phyloP scores from a whole-genome alignment of 1,139 yeast species.

The Komagataea norvegica region DNA sequence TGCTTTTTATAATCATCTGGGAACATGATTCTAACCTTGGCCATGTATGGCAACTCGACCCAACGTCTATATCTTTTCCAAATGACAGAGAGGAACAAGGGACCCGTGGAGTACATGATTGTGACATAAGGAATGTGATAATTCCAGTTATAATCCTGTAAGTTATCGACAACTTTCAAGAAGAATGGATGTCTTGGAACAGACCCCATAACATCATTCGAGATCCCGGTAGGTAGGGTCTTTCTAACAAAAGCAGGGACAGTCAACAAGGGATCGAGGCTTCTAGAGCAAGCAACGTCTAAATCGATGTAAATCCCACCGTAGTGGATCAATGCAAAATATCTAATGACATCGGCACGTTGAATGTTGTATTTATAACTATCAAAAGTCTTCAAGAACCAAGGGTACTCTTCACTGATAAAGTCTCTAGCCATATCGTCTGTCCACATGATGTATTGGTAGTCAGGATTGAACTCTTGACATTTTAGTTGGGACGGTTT shows the following conservation, averaged over 20 bases:
- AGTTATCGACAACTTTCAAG: constrained; percentile 58
- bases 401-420: constrained; percentile 71
- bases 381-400: constrained; percentile 82
- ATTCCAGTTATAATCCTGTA: constrained; percentile 56
- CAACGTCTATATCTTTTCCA: constrained; percentile 86
- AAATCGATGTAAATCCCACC: constrained; percentile 91
- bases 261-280: constrained; percentile 72
- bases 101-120: constrained; percentile 93
- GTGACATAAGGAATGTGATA: constrained; percentile 86
- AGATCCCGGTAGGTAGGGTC: constrained; percentile 86
- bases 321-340: constrained; percentile 73
- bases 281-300: constrained; percentile 81
- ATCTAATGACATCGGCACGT: constrained; percentile 90
- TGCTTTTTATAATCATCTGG: constrained; percentile 66
- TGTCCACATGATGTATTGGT: constrained; percentile 86
- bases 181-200: constrained; percentile 86
- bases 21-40: constrained; percentile 59
- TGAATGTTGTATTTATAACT: constrained; percentile 74
- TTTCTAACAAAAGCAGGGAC: constrained; percentile 85
- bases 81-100: constrained; percentile 75
- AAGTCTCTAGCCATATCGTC: constrained; percentile 79
- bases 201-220: constrained; percentile 91
- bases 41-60: constrained; percentile 56
- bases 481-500: constrained; percentile 70
- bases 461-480: constrained; percentile 76